Base-by-base conservation (phyloP, 768 basidiomycete genomes). In the Jaapia argillacea region DNA sequence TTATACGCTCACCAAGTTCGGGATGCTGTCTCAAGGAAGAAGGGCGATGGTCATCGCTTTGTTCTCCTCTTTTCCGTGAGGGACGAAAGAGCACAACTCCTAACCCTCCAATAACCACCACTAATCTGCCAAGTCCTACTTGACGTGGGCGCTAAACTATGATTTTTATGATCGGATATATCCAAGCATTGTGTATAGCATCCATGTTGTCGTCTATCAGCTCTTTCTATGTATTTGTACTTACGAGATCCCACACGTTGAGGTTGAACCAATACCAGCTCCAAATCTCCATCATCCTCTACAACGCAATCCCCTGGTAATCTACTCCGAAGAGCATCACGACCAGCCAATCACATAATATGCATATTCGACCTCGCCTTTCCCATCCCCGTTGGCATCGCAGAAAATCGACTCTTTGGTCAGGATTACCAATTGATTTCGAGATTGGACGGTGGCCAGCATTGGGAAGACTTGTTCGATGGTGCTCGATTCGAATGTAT, bases 321-420 rank as follows among this genome's bases (percentile, higher is more conserved):
- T n/a, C n/a, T n/a, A n/a, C n/a, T n/a, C n/a, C n/a, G n/a, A n/a
- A n/a, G n/a, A n/a, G n/a, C n/a, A n/a, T n/a, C n/a, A n/a, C n/a
- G n/a, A 21, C 88, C 86, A 91, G 18, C 77, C 78, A 46, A 91
- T 86, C 42, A 61, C 67, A 60, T 81, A 88, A 57, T 84, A 76
- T 12, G 70, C 65, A 51, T 91, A 91, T 53, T 75, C 74, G 24
- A 85, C 74, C 47, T 80, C 71, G 24, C 58, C 61, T 24, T 54
- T 51, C 27, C 61, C 66, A 36, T 61, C 57, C 5, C 42, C 48
- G n/a, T 33, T 24, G 23, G 69, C 69, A 48, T 78, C 74, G 58
- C 82, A 81, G 35, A 69, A 45, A 36, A 86, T 67, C 2, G 56
- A 60, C 50, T 80, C 74, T 53, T 70, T 79, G 6, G 66, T 62